Conservation (phyloP, 108 stramenopile species). For the Phaeodactylum tricornutum region DNA sequence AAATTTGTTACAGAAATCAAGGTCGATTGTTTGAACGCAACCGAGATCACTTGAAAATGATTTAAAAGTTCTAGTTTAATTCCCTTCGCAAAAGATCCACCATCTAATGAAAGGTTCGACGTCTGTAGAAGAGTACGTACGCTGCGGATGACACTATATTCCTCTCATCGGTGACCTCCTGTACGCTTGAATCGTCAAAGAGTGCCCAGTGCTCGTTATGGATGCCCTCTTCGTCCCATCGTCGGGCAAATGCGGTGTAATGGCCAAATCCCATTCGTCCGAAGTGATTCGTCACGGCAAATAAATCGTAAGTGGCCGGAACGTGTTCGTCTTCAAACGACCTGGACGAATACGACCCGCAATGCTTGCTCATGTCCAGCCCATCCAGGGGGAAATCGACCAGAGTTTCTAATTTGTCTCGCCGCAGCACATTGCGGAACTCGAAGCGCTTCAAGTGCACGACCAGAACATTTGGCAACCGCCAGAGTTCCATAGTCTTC, state of each 20-base stretch:
- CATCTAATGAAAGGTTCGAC: conserved; percentile 27
- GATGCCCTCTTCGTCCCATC: conserved; percentile 47
- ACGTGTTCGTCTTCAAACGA: conserved; percentile 39
- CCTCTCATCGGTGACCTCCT: conserved; percentile 2
- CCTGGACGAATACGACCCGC: conserved; percentile 10
- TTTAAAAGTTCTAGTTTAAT: too few relatives aligned
- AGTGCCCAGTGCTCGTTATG: conserved; percentile 36
- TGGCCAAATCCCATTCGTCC: conserved; percentile 95
- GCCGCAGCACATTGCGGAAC: conserved; percentile 55
- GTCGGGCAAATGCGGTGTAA: conserved; percentile 86
- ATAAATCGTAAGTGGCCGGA: conserved; percentile 88
- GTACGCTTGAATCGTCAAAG: conserved; percentile 57
- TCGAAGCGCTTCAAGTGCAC: conserved; percentile 96
- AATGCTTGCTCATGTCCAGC: conserved; percentile 58
- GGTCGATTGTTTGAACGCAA: too few relatives aligned
- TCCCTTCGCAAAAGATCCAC: too few relatives aligned
- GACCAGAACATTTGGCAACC: conserved; percentile 88
- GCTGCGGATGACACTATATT: conserved; percentile 41
- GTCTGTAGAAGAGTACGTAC: conserved; percentile 71
- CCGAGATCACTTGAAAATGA: too few relatives aligned
- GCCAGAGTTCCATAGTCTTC: conserved; percentile 93
- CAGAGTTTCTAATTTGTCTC: conserved; percentile 84
- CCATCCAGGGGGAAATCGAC: conserved; percentile 86
- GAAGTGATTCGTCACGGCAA: conserved; percentile 91
- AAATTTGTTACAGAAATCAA: too few relatives aligned